Evolutionary conservation across 495 filamentous ascomycete species (phyloP), one percentile per base, ranked within the genome.

Genomic region (Neurospora africana): DNA sequence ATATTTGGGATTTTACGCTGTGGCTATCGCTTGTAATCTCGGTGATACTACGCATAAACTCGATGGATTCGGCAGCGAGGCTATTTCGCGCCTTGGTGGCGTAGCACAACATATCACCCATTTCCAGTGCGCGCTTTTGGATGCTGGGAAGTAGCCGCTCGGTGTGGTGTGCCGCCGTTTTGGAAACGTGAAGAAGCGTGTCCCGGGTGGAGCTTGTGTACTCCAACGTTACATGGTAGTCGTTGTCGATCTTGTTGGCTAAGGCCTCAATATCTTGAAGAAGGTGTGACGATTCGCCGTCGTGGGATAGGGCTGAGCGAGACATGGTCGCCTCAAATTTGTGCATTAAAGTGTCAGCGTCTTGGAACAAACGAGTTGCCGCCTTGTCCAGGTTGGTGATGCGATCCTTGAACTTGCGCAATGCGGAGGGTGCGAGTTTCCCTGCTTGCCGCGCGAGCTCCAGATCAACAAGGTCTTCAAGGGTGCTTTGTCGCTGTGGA

Each of bases 201-300:
- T 92, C 91, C 73, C 92, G 93, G 47, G 87, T 81, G 72, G 87
- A 90, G 79, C 86, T 88, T 2, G 89, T 84, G 68, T 93, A 88
- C 7, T 86, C 86, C 21, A 92, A 81, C 5, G 93, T 89, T 78
- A 92, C 90, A 74, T 97, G 91, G 77, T 91, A 92, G 78, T 98
- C 96, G 1, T 92, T 92, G 21, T 88, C 87, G 73, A 99, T 89
- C 81, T 97, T 98, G 76, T 87, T 92, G 19, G 89, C 88, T 71
- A 98, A 84, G 0, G 92, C 89, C 78, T 94, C 89, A 47, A 99
- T 93, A 78, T 98, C 96, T 68, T 95, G 88, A 69, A 94, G 79
- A 19, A 98, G 81, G 70, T 86, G 84, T 21, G 72, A 72, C 15
- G 84, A 74, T 70, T 87, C 85, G 23, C 73, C 72, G n/a, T 73